Evolutionary conservation across 257 asterid genomes (phyloP).

Genomic region (Cordia subcordata): DNA sequence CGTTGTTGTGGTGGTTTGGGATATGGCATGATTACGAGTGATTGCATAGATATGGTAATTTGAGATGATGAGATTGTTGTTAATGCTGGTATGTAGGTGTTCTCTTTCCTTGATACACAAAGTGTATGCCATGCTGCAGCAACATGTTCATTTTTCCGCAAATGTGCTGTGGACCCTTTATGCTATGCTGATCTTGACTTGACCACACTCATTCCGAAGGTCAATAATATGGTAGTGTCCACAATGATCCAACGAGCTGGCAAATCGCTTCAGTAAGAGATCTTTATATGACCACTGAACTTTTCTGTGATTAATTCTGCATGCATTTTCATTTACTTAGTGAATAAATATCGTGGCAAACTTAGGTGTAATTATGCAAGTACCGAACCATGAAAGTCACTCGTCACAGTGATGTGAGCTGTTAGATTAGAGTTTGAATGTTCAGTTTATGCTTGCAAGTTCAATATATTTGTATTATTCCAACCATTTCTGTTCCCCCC

Average conservation of each 20-base stretch:
- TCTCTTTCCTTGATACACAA: conserved; percentile 68
- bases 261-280: conserved; percentile 48
- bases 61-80: conserved; percentile 9
- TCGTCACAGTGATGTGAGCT: too few relatives aligned
- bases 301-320: neutral
- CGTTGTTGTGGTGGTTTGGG: too few relatives aligned
- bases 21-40: neutral
- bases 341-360: too few relatives aligned
- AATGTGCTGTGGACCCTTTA: conserved; percentile 74
- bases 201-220: conserved; percentile 50
- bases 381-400: too few relatives aligned
- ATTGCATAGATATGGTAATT: neutral
- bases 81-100: conserved; percentile 45
- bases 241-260: conserved; percentile 87
- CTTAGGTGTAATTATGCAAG: too few relatives aligned
- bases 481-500: too few relatives aligned
- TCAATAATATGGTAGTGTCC: conserved; percentile 65
- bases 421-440: too few relatives aligned
- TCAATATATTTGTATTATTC: too few relatives aligned
- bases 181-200: conserved; percentile 76
- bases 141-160: conserved; percentile 64
- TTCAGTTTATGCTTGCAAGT: too few relatives aligned
- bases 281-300: neutral
- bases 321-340: neutral
- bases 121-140: conserved; percentile 78